Percentiles rank a stretch among this genome's conserved stretches.
These are phyloP conservation scores for Crepidotus variabilis DNA, from an alignment of 768 basidiomycete species.

Conservation along the genomic window DNA sequence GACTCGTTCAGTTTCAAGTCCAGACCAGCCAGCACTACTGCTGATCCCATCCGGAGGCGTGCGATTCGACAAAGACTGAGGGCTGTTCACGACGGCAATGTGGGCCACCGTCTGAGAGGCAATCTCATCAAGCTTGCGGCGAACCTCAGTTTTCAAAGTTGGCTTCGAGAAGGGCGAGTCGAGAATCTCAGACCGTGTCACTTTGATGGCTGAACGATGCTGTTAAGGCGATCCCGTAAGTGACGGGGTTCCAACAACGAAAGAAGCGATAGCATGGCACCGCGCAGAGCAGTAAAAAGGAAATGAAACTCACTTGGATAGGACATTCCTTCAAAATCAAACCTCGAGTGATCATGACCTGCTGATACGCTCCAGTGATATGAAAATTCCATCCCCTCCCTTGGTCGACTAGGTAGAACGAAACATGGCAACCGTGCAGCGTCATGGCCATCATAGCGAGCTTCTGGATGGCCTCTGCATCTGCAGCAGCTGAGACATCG, in stretches of 20 bases:
- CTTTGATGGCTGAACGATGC: conserved; percentile 86
- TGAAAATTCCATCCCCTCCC: conserved; percentile 84
- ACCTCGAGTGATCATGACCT: conserved; percentile 88
- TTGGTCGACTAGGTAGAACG: conserved; percentile 70
- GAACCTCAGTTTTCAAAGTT: conserved; percentile 75
- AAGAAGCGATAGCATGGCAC: too few species aligned
- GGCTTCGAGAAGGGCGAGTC: conserved; percentile 80
- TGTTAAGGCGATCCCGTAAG: conserved; percentile 26
- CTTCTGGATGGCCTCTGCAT: conserved; percentile 74
- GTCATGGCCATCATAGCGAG: conserved; percentile 78
- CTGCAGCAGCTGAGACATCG: conserved; percentile 39
- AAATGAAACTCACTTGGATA: conserved; percentile 55
- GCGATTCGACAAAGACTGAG: conserved; percentile 67
- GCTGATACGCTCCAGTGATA: conserved; percentile 86
- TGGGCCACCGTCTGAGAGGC: conserved; percentile 90
- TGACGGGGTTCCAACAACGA: conserved; percentile 7
- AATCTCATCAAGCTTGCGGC: conserved; percentile 87
- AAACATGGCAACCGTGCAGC: conserved; percentile 79
- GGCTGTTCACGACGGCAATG: conserved; percentile 90
- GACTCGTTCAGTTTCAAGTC: conserved; percentile 90
- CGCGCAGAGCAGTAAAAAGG: conserved; percentile 3
- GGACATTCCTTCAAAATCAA: conserved; percentile 89
- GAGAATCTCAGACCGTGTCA: conserved; percentile 89
- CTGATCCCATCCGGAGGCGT: conserved; percentile 77
- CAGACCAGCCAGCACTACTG: conserved; percentile 77